These are phyloP conservation scores for Carex littledalei DNA, from an alignment of 176 grass and related monocot species.

Conservation along the genomic window DNA sequence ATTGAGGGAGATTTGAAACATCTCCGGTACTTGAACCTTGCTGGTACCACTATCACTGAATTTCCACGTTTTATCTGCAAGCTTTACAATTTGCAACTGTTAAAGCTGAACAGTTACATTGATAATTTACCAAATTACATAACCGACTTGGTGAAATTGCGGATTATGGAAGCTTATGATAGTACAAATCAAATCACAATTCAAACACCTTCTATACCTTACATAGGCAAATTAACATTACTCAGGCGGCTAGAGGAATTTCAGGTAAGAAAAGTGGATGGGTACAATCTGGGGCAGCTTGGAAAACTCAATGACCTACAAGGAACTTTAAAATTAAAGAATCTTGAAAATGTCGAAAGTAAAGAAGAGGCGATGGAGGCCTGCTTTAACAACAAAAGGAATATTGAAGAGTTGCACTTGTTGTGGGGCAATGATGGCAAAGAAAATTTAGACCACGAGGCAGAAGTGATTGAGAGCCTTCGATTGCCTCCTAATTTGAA, in stretches of 20 bases:
- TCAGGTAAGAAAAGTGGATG: conserved; percentile 11
- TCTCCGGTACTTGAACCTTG: background rate
- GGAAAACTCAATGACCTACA: conserved; percentile 18
- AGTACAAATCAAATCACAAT: background rate
- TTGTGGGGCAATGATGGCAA: background rate
- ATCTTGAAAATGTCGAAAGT: conserved; percentile 27
- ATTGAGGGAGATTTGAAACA: conserved; percentile 11
- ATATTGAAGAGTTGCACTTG: conserved; percentile 15
- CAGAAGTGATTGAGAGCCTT: conserved; percentile 20
- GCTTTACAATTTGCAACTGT: conserved; percentile 22
- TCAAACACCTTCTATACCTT: background rate
- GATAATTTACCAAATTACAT: conserved; percentile 3
- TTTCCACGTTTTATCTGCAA: conserved; percentile 24
- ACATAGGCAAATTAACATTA: conserved; percentile 19
- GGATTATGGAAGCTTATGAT: background rate
- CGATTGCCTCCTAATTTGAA: conserved; percentile 19
- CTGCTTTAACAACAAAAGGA: background rate
- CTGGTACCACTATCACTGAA: background rate
- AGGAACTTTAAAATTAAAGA: conserved; percentile 9
- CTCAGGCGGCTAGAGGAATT: background rate
- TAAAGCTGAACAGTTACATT: background rate
- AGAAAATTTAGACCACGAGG: background rate
- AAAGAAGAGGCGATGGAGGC: conserved; percentile 16
- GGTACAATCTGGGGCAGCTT: conserved; percentile 25
- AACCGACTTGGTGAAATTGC: conserved; percentile 9